phyloP scores from a whole-genome alignment of 2,329 filamentous ascomycete species.

The Cladosporium austrohemisphaericum region DNA sequence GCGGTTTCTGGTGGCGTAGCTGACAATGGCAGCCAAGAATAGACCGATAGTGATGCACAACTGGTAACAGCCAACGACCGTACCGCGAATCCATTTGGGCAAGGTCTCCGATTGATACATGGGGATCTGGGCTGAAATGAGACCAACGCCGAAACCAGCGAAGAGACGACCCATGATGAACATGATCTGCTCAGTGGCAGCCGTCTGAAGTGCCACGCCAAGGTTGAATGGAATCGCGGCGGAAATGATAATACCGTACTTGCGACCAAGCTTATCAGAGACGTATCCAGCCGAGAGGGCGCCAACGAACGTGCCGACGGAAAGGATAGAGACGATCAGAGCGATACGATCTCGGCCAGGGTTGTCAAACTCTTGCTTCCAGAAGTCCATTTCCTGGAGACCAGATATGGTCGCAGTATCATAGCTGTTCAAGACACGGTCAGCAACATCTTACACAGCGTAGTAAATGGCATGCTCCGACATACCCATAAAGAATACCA shows the following conservation, averaged over 20 bases:
- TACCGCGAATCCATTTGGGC: constrained; percentile 77
- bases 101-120: constrained; percentile 79
- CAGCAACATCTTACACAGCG: constrained; percentile 37
- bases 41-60: constrained; percentile 72
- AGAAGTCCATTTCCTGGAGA: constrained; percentile 26
- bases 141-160: constrained; percentile 67
- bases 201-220: constrained; percentile 69
- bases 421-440: constrained; percentile 67
- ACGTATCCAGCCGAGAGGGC: constrained; percentile 66
- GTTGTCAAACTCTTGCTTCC: constrained; percentile 23
- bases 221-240: constrained; percentile 62
- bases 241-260: constrained; percentile 64
- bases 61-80: constrained; percentile 72
- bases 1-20: constrained; percentile 57
- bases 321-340: constrained; percentile 76
- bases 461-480: background rate
- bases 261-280: constrained; percentile 67
- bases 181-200: constrained; percentile 57
- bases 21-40: constrained; percentile 63
- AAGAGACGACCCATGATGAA: constrained; percentile 55
- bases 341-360: constrained; percentile 41
- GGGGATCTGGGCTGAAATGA: constrained; percentile 58
- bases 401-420: constrained; percentile 70
- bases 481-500: constrained; percentile 31
- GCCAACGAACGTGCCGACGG: constrained; percentile 73